Percentiles rank a stretch among this genome's conserved stretches.
Evolutionary conservation across 2,329 filamentous ascomycete genomes (phyloP).

Genomic region (Stachybotrys echinatus): DNA sequence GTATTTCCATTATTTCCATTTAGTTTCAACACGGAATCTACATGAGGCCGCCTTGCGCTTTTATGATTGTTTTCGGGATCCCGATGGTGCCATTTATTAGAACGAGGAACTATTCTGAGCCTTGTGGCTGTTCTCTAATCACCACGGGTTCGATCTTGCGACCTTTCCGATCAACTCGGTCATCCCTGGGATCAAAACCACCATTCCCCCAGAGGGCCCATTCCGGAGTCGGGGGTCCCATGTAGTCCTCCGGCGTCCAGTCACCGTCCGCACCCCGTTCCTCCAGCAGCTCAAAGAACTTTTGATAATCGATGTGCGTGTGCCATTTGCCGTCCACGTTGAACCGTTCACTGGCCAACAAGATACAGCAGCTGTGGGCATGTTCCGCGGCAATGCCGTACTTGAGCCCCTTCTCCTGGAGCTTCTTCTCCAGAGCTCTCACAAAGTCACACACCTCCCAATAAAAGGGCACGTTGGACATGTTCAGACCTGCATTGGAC

Average conservation of each 20-base stretch:
- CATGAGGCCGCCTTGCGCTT: background rate
- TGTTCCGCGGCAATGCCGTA: constrained; percentile 96
- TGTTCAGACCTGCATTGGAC: constrained; percentile 80
- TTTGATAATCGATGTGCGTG: constrained; percentile 83
- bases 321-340: constrained; percentile 75
- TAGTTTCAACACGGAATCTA: background rate
- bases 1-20: background rate
- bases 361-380: constrained; percentile 87
- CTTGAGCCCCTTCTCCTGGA: constrained; percentile 63
- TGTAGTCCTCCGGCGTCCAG: constrained; percentile 87
- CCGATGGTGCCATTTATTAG: background rate
- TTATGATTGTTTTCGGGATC: background rate
- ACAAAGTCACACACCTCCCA: constrained; percentile 84
- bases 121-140: constrained; percentile 21
- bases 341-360: constrained; percentile 82
- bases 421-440: constrained; percentile 62
- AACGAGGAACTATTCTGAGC: background rate
- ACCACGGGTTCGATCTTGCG: constrained; percentile 49
- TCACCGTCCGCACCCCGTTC: constrained; percentile 57
- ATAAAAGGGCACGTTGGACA: constrained; percentile 97
- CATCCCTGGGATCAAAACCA: constrained; percentile 87
- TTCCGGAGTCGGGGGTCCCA: constrained; percentile 76
- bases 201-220: constrained; percentile 95
- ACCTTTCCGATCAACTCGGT: constrained; percentile 82
- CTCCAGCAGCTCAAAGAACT: constrained; percentile 82